phyloP scores from a whole-genome alignment of 352 stramenopile genomes.

The Globisporangium spiculum region DNA sequence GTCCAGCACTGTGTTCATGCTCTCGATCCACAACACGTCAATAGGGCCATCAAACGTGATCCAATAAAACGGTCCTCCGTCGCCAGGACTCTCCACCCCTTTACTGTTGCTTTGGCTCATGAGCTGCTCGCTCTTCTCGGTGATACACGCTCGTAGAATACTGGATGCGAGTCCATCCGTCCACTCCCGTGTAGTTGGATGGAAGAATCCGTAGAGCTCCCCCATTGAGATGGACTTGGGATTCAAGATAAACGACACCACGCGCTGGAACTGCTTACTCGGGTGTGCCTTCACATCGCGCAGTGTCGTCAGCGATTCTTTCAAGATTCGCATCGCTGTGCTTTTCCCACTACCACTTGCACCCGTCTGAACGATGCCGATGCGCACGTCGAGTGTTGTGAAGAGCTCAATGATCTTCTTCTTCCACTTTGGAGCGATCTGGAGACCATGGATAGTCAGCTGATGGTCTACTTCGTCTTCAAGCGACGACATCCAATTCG shows the following conservation, averaged over 20 bases:
- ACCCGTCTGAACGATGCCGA: slow-evolving; percentile 83
- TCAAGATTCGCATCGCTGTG: slow-evolving; percentile 42
- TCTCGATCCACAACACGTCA: slow-evolving; percentile 84
- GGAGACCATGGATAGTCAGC: slow-evolving; percentile 51
- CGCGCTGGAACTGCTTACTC: slow-evolving; percentile 52
- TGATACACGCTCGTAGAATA: slow-evolving; percentile 69
- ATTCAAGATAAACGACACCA: slow-evolving; percentile 66
- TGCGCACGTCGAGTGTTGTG: slow-evolving; percentile 89
- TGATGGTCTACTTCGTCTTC: slow-evolving; percentile 80
- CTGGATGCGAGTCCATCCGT: slow-evolving; percentile 76
- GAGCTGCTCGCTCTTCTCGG: slow-evolving; percentile 61
- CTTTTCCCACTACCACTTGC: slow-evolving; percentile 75
- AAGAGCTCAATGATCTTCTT: slow-evolving; percentile 91
- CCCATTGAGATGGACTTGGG: slow-evolving; percentile 78
- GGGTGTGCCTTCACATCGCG: slow-evolving; percentile 41
- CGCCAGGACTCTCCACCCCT: slow-evolving; percentile 3
- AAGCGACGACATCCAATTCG: slow-evolving; percentile 47
- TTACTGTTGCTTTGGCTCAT: slow-evolving; percentile 23
- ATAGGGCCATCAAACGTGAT: slow-evolving; percentile 83
- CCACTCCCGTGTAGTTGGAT: slow-evolving; percentile 82
- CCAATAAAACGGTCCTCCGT: slow-evolving; percentile 66
- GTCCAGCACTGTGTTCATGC: slow-evolving; percentile 89
- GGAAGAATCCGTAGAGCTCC: slow-evolving; percentile 85
- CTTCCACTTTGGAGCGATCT: slow-evolving; percentile 70
- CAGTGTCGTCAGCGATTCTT: slow-evolving; percentile 44